Conservation (phyloP, 2,329 filamentous ascomycete genomes). For the Hypoxylon sp. region DNA sequence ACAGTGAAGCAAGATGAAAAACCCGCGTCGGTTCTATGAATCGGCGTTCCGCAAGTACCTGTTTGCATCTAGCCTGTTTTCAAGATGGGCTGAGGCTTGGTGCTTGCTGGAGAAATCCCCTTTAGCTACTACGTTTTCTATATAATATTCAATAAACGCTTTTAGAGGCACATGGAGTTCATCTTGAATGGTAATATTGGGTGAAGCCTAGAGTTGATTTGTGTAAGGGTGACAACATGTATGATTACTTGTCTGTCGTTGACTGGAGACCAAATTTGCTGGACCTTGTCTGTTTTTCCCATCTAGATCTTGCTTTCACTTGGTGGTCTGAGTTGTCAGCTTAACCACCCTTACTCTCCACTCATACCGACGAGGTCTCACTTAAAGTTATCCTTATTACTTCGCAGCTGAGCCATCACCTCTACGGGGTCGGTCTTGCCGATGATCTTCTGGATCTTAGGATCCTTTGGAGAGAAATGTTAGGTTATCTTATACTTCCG, state of each 20-base stretch:
- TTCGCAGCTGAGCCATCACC: constrained; percentile 87
- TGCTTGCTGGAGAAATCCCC: constrained; percentile 53
- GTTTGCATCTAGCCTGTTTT: constrained; percentile 41
- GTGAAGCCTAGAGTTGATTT: constrained; percentile 4
- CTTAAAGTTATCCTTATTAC: constrained; percentile 89
- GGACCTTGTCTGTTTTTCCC: background rate
- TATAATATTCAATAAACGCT: background rate
- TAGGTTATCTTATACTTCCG: background rate
- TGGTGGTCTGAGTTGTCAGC: constrained; percentile 51
- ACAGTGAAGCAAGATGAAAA: constrained; percentile 77
- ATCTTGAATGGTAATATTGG: background rate
- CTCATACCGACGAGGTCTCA: constrained; percentile 55
- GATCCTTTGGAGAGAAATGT: constrained; percentile 69
- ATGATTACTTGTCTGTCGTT: background rate
- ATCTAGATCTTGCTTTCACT: constrained; percentile 55
- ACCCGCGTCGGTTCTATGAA: constrained; percentile 44
- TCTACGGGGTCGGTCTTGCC: constrained; percentile 84
- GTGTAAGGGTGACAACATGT: background rate
- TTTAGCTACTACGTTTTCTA: background rate
- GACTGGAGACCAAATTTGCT: background rate
- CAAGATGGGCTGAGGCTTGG: constrained; percentile 50
- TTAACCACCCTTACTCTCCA: background rate
- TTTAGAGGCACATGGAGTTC: background rate
- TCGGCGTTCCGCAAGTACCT: constrained; percentile 47
- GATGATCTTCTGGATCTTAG: constrained; percentile 85